Evolutionary conservation across 306 rosid species (phyloP).

Genomic region (Hippophae rhamnoides): DNA sequence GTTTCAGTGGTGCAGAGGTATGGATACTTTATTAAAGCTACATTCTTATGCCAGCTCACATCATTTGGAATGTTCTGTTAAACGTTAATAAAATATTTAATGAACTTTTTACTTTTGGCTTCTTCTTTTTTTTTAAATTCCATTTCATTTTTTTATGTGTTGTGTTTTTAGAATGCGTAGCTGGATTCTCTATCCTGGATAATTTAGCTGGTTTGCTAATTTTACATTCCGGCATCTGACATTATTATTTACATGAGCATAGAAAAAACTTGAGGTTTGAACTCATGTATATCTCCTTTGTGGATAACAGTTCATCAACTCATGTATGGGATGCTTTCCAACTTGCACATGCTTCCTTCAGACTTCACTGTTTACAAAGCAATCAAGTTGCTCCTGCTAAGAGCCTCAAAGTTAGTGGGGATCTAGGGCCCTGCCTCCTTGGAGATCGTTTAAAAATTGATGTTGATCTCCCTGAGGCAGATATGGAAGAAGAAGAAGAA

Average conservation of each 20-base stretch:
- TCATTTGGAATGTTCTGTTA: constrained; percentile 1
- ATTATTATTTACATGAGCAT: not conserved
- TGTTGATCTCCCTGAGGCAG: constrained; percentile 65
- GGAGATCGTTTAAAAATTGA: constrained; percentile 58
- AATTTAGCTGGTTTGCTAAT: not conserved
- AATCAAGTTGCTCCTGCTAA: constrained; percentile 30
- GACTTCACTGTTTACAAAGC: constrained; percentile 55
- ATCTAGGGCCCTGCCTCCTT: constrained; percentile 69
- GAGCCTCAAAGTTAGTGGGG: constrained; percentile 28
- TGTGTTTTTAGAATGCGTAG: too few species aligned
- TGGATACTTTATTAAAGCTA: constrained; percentile 3
- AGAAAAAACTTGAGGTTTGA: constrained; percentile 16
- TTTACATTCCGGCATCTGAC: not conserved
- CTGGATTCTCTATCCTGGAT: too few species aligned
- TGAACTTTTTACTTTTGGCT: too few species aligned
- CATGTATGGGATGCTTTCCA: constrained; percentile 99
- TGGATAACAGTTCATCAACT: constrained; percentile 75
- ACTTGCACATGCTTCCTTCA: constrained; percentile 82
- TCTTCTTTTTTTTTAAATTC: too few species aligned
- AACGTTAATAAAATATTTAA: not conserved
- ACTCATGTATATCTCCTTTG: constrained; percentile 21
- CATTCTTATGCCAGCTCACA: not conserved
- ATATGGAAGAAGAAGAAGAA: constrained; percentile 60
- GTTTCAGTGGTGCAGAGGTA: constrained; percentile 93
- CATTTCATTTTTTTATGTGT: too few species aligned